Base-by-base conservation (phyloP, 768 basidiomycete species). In the Termitomyces sp. region DNA sequence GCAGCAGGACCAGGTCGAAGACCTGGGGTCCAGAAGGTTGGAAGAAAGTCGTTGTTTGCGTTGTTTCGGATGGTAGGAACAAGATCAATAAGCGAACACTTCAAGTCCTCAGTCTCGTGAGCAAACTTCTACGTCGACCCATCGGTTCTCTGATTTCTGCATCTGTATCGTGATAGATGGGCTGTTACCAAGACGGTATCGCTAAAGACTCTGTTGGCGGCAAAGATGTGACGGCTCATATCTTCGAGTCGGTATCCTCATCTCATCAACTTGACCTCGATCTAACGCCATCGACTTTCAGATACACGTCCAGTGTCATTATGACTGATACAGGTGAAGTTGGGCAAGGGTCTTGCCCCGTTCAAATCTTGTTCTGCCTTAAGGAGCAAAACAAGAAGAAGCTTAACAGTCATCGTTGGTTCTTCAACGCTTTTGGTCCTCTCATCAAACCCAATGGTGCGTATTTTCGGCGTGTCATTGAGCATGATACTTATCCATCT, bases 351-450 rank as follows among this genome's bases (percentile, higher is more conserved):
- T 73, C 81, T 1, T 91, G 89, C 65, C 87, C 94, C 0, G 84
- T 92, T 58, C 95, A 94, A 71, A 80, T 92, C 64, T 76, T 98
- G 47, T 94, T 94, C 76, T 94, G 92, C 67, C 75, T 95, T 66
- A 95, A 95, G 72, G 93, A 95, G 70, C 90, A 92, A 75, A 97
- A 95, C 80, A 94, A 94, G 80, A 95, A 96, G 80, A 96, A 97
- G 71, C 80, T 96, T 65, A 96, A 96, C 76, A 90, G 88, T 64
- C 94, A 97, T 67, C 83, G 94, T 20, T 97, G 94, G 94, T 96
- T 96, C 79, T 96, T 97, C 81, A 97, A 97, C 66, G 94, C 92
- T 0, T 91, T 96, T 62, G 90, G 91, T 22, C 92, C 94, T 26
- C 77, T 95, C 56, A 81, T 96, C 65, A 83, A 86, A 60, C 88